Conservation (phyloP, 2,329 filamentous ascomycete genomes). For the Aspergillus quadrilineatus region DNA sequence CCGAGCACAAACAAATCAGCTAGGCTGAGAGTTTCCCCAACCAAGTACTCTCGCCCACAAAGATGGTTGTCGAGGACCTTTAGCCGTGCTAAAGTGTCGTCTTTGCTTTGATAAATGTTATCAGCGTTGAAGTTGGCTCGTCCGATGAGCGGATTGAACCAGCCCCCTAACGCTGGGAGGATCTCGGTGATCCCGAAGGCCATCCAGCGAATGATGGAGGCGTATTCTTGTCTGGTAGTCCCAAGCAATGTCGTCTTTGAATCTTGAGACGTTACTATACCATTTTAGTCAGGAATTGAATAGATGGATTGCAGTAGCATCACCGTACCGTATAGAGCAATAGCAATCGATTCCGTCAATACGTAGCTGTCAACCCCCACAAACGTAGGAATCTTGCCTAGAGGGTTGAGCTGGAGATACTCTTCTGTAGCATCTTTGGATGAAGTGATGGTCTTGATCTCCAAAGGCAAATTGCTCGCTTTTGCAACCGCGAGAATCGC, state of each 20-base stretch:
- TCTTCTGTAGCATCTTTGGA: background rate
- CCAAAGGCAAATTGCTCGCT: conserved; percentile 6
- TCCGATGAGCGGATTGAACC: conserved; percentile 8
- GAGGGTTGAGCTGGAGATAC: conserved; percentile 9
- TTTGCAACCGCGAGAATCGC: conserved; percentile 13
- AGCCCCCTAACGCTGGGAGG: conserved; percentile 1
- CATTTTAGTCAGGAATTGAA: no score
- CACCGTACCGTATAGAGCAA: conserved; percentile 10
- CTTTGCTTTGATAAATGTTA: background rate
- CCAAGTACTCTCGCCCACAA: background rate
- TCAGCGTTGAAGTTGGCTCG: background rate
- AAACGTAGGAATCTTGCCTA: conserved; percentile 16
- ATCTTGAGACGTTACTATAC: conserved; percentile 12
- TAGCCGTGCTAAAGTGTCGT: background rate
- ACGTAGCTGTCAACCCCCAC: conserved; percentile 11
- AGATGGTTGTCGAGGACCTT: conserved; percentile 6
- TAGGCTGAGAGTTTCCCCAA: conserved; percentile 5
- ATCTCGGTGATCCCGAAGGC: conserved; percentile 14
- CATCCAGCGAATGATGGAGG: conserved; percentile 16
- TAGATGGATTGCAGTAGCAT: no score
- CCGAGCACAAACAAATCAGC: conserved; percentile 10
- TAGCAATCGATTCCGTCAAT: conserved; percentile 13
- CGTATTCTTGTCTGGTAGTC: conserved; percentile 9
- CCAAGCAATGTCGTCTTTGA: conserved; percentile 14
- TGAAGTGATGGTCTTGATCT: conserved; percentile 8